Evolutionary conservation across 1,284 basidiomycete genomes (phyloP).

Genomic region (Leccinum angustisporum): DNA sequence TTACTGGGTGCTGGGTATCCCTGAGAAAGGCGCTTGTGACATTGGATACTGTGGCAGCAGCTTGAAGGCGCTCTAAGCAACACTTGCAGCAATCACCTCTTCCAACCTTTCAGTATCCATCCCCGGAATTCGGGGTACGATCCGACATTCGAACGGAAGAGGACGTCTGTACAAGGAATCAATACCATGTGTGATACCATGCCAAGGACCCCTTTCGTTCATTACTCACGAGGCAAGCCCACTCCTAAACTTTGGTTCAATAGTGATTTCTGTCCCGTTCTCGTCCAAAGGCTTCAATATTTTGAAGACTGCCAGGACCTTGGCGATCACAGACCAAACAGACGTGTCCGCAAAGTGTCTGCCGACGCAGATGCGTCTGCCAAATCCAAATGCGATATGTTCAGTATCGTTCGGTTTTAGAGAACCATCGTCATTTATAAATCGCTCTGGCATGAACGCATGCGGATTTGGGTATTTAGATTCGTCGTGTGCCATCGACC

Average conservation of each 20-base stretch:
- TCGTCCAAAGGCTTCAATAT: conserved; percentile 9
- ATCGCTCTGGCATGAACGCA: conserved; percentile 19
- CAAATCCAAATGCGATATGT: conserved; percentile 23
- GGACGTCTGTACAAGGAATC: conserved; percentile 11
- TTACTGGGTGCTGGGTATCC: not conserved
- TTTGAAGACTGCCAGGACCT: conserved; percentile 15
- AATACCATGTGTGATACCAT: not conserved
- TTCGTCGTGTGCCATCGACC: conserved; percentile 23
- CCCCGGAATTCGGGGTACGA: conserved; percentile 16
- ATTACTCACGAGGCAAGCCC: conserved; percentile 12
- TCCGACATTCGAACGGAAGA: conserved; percentile 17
- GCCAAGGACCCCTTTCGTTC: not conserved
- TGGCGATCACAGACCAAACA: conserved; percentile 20
- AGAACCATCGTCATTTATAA: conserved; percentile 19
- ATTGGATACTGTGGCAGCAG: not conserved
- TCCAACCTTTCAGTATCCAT: conserved; percentile 13
- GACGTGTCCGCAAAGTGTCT: conserved; percentile 20
- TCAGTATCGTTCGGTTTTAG: conserved; percentile 18
- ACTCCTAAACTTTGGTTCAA: conserved; percentile 13
- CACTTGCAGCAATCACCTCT: conserved; percentile 9
- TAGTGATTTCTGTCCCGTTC: conserved; percentile 7
- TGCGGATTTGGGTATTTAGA: conserved; percentile 15
- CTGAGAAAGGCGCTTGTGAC: not conserved
- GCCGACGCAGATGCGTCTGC: conserved; percentile 20
- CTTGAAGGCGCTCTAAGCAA: not conserved